phyloP scores from a whole-genome alignment of 129 eudicot genomes.

The Heracleum sosnowskyi region DNA sequence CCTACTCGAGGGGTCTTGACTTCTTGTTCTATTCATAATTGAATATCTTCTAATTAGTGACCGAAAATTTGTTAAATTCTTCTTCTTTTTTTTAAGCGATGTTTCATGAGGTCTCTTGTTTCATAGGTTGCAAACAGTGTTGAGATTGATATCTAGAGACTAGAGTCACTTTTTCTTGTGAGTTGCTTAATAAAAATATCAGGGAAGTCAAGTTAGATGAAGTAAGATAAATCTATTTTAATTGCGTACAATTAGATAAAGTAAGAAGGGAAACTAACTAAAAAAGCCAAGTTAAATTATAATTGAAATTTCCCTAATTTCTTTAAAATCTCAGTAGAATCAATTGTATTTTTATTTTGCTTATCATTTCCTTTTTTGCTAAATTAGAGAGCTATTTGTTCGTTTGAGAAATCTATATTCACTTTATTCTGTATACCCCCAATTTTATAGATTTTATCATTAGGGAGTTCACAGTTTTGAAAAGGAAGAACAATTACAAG shows the following conservation, averaged over 20 bases:
- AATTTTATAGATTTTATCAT: background rate
- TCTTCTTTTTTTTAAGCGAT: background rate
- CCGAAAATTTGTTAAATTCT: background rate
- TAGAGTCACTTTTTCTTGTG: background rate
- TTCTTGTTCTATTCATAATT: background rate
- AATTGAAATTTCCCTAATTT: background rate
- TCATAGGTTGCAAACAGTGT: background rate
- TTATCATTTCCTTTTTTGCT: background rate
- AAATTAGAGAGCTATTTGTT: background rate
- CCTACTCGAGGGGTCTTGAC: background rate
- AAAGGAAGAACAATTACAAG: background rate
- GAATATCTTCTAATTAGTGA: background rate
- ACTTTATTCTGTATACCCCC: background rate
- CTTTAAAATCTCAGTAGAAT: background rate
- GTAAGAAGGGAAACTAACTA: background rate
- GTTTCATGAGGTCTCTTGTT: background rate
- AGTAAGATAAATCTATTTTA: too few relatives aligned
- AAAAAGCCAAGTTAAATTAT: background rate
- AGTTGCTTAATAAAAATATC: background rate
- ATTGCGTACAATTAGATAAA: background rate
- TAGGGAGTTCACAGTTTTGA: background rate
- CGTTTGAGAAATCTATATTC: background rate
- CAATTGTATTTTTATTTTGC: background rate
- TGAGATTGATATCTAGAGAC: background rate
- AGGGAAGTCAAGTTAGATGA: too few relatives aligned